Evolutionary conservation across 2,329 filamentous ascomycete species (phyloP).

Genomic region (Fusarium sacchari): DNA sequence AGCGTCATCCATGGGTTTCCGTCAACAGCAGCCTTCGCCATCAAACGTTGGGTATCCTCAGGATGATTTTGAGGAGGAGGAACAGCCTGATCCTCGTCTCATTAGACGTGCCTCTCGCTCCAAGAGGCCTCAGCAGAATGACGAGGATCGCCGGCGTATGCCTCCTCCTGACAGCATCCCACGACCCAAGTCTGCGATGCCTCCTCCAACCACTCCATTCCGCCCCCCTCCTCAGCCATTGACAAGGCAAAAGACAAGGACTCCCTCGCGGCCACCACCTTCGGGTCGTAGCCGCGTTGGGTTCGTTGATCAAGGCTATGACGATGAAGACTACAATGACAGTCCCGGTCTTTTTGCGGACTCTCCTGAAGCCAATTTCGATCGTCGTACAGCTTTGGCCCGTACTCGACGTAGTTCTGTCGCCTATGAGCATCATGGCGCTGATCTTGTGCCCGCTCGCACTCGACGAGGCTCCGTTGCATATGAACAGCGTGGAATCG

Average conservation of each 20-base stretch:
- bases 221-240: constrained; percentile 43
- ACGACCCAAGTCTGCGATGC: constrained; percentile 50
- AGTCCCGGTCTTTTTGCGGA: constrained; percentile 53
- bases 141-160: constrained; percentile 60
- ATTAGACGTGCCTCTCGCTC: constrained; percentile 56
- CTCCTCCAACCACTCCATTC: constrained; percentile 43
- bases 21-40: constrained; percentile 39
- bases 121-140: constrained; percentile 48
- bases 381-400: constrained; percentile 48
- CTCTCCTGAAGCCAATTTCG: constrained; percentile 49
- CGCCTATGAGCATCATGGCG: constrained; percentile 51
- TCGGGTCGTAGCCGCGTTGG: constrained; percentile 46
- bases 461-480: constrained; percentile 49
- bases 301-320: constrained; percentile 48
- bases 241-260: constrained; percentile 45
- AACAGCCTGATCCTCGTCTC: constrained; percentile 50
- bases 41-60: constrained; percentile 48
- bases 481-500: constrained; percentile 53
- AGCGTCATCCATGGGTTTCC: constrained; percentile 55
- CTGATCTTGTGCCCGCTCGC: constrained; percentile 53
- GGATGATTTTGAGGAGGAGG: constrained; percentile 56
- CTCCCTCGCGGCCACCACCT: constrained; percentile 48
- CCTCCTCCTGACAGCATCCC: constrained; percentile 56
- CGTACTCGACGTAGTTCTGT: constrained; percentile 49
- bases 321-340: constrained; percentile 52